A percentile compares a stretch with the other conserved stretches of the same genome.
Evolutionary conservation across 257 asterid genomes (phyloP).

Genomic region (Salvia rosmarinus): DNA sequence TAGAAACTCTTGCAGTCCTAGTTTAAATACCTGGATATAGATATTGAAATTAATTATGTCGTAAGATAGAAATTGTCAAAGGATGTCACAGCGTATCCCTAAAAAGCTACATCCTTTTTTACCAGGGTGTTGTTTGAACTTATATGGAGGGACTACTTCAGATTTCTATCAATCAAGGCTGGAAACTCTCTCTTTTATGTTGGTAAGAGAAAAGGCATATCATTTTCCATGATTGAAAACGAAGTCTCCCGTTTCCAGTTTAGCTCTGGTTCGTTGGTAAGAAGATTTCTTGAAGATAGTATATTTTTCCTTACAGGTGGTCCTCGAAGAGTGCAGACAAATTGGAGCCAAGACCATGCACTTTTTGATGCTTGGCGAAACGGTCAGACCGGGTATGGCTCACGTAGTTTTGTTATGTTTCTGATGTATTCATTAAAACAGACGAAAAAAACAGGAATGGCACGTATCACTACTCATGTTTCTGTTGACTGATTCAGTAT

Average conservation of each 20-base stretch:
- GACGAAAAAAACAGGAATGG: not conserved
- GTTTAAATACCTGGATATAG: not conserved
- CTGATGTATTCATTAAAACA: not conserved
- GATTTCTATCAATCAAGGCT: slow-evolving; percentile 79
- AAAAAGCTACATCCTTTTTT: slow-evolving; percentile 11
- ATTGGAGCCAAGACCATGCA: slow-evolving; percentile 75
- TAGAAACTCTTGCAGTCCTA: not conserved
- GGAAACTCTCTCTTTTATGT: slow-evolving; percentile 79
- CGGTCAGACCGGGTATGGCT: slow-evolving; percentile 79
- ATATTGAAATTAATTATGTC: not conserved
- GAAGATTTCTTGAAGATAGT: not conserved
- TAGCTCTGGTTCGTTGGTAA: no score
- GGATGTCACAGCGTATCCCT: not conserved
- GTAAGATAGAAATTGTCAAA: not conserved
- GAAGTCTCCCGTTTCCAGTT: not conserved
- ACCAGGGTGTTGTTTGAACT: slow-evolving; percentile 93
- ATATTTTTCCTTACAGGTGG: slow-evolving; percentile 59
- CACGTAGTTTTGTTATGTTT: not conserved
- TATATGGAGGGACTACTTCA: slow-evolving; percentile 98
- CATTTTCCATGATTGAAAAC: not conserved
- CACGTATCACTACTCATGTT: not conserved
- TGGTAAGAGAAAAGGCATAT: slow-evolving; percentile 46
- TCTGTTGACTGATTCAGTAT: slow-evolving; percentile 19
- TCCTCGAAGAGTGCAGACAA: slow-evolving; percentile 58
- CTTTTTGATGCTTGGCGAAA: slow-evolving; percentile 82